Conservation (phyloP, 163 green algal species). For the Chlorella variabilis region DNA sequence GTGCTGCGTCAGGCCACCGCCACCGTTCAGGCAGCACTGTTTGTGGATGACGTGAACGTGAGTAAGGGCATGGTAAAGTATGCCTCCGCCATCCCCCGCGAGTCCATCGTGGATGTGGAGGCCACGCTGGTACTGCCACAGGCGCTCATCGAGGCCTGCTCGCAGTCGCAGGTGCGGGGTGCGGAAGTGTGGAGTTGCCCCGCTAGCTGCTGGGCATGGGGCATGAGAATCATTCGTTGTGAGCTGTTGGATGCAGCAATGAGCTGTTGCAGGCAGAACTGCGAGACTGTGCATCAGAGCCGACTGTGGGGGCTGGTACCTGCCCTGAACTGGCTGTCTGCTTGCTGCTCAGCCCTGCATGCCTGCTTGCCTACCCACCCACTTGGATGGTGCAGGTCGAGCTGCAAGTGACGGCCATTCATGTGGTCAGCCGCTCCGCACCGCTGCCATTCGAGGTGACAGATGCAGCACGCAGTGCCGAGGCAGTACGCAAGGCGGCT, state of each 20-base stretch:
- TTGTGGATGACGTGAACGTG: constrained; percentile 89
- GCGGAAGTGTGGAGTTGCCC: no score
- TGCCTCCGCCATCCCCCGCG: constrained; percentile 80
- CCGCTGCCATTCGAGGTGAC: constrained; percentile 93
- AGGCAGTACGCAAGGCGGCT: constrained; percentile 75
- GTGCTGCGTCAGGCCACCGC: constrained; percentile 88
- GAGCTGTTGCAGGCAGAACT: no score
- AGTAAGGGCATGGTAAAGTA: constrained; percentile 99
- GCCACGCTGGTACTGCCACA: constrained; percentile 64
- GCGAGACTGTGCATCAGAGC: no score
- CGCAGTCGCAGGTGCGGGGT: constrained; percentile 75
- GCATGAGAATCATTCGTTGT: no score
- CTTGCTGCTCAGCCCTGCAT: neutral
- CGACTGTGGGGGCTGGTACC: no score
- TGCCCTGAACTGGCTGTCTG: no score
- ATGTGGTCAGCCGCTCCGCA: constrained; percentile 79
- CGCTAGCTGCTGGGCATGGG: no score
- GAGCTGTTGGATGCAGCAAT: no score
- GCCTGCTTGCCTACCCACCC: neutral
- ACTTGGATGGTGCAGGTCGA: constrained; percentile 69
- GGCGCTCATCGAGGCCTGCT: constrained; percentile 72
- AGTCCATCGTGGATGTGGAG: constrained; percentile 95
- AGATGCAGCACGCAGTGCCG: constrained; percentile 81
- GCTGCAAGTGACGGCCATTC: constrained; percentile 78
- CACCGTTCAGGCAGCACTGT: constrained; percentile 90